A percentile compares a stretch with the other conserved stretches of the same genome.
phyloP scores from a whole-genome alignment of 805 yeast species.

The Danielozyma ontarioensis region DNA sequence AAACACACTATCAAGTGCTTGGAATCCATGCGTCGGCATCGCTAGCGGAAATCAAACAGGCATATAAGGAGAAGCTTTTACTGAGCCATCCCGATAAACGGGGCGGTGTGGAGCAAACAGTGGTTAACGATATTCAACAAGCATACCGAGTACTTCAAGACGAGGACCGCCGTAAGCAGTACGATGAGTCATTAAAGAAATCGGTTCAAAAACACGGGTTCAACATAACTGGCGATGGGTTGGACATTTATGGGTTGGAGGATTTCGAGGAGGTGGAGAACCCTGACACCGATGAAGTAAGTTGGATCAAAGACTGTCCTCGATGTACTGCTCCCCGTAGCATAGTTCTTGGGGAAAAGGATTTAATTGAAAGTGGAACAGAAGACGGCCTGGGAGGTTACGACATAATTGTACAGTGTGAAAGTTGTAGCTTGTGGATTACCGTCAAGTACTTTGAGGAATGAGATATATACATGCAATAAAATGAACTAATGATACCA shows the following conservation, averaged over 20 bases:
- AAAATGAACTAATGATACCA: slow-evolving; percentile 27
- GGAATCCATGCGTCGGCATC: slow-evolving; percentile 40
- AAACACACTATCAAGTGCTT: slow-evolving; percentile 53
- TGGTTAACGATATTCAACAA: slow-evolving; percentile 43
- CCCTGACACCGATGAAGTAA: slow-evolving; percentile 21
- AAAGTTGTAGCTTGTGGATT: slow-evolving; percentile 82
- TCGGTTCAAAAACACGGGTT: slow-evolving; percentile 32
- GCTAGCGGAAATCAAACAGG: slow-evolving; percentile 44
- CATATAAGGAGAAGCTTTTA: slow-evolving; percentile 60
- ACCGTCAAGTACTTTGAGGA: slow-evolving; percentile 62
- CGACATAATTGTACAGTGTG: slow-evolving; percentile 74
- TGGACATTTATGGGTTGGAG: slow-evolving; percentile 62
- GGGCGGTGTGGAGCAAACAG: slow-evolving; percentile 3
- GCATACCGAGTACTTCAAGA: slow-evolving; percentile 62
- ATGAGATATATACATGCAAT: too few species aligned
- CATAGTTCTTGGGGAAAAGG: slow-evolving; percentile 55
- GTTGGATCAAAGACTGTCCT: slow-evolving; percentile 56
- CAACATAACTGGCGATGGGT: slow-evolving; percentile 54
- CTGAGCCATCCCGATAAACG: slow-evolving; percentile 76
- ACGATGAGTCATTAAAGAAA: slow-evolving; percentile 44
- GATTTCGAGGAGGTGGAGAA: slow-evolving; percentile 46
- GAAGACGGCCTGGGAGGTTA: slow-evolving; percentile 48
- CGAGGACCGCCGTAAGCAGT: slow-evolving; percentile 33
- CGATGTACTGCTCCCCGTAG: slow-evolving; percentile 53
- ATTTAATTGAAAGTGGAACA: slow-evolving; percentile 51